A percentile compares a stretch with the other conserved stretches of the same genome.
Evolutionary conservation across 2,329 filamentous ascomycete genomes (phyloP).

Genomic region (Pseudocercospora eumusae): DNA sequence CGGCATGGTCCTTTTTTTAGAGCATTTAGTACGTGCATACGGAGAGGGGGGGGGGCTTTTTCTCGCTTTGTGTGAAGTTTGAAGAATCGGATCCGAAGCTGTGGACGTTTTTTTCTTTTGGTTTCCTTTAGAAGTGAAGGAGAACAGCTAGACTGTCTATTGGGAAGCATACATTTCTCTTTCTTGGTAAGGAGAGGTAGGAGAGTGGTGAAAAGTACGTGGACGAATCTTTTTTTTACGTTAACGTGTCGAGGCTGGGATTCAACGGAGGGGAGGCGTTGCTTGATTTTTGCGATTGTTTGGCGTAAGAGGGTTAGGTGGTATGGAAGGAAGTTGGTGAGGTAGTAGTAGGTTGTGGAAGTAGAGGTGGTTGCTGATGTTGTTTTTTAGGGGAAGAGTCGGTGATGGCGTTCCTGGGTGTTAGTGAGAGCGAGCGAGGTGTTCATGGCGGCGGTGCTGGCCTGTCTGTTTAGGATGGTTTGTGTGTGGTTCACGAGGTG

Average conservation of each 20-base stretch:
- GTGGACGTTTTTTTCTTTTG: too few relatives aligned
- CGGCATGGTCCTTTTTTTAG: not conserved
- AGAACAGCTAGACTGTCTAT: not conserved
- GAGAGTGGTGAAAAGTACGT: not conserved
- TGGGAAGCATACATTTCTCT: not conserved
- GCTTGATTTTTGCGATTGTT: not conserved
- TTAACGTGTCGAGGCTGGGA: too few relatives aligned
- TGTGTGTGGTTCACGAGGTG: too few relatives aligned
- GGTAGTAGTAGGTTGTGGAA: too few relatives aligned
- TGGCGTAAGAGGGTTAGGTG: too few relatives aligned
- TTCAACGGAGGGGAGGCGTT: too few relatives aligned
- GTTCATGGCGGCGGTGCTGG: not conserved
- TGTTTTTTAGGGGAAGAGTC: not conserved
- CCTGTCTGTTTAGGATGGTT: not conserved
- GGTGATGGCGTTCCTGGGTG: not conserved
- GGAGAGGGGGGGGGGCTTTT: too few relatives aligned
- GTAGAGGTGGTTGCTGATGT: not conserved
- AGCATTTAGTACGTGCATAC: not conserved
- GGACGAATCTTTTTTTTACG: too few relatives aligned
- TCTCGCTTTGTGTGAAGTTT: too few relatives aligned
- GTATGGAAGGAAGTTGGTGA: too few relatives aligned
- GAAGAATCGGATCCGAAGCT: too few relatives aligned
- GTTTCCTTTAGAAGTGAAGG: not conserved
- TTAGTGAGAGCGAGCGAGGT: not conserved
- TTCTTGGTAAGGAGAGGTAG: not conserved